Base-by-base conservation (phyloP, 257 asterid genomes). In the Solanum arcanum region DNA sequence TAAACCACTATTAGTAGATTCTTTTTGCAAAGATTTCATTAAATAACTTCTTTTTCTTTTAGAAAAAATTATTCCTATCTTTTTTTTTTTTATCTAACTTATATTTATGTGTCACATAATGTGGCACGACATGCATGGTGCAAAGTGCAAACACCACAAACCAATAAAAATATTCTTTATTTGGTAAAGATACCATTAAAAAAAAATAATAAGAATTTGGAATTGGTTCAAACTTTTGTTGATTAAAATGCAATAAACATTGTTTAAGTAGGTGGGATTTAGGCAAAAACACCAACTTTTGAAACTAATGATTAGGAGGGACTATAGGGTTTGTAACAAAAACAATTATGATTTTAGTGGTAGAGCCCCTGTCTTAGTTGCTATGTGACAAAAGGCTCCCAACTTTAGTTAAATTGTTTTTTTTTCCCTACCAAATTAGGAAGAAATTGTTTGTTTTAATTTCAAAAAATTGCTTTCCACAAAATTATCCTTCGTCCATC, bases 391-490 rank as follows among this genome's bases (percentile, higher is more conserved):
- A 83, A 62, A 64, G 59, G 49, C 81, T 83, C 88, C 83, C 13
- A 86, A 86, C 11, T 86, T 86, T 62, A 52, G 91, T 87, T 86
- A 60, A 81, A 83, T 16, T 77, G 76, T 77, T 73, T 9, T 21
- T 8, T 31, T 74, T 8, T 7, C 88, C 88, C 97, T 33, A 94
- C 89, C 52, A 37, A 90, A 66, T 89, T 88, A 87, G 91, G 89
- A 90, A 87, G 85, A 80, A 80, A 16, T 5, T 78, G 60, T 62
- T 75, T 10, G 39, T 27, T 27, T 77, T 42, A 12, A 11, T 73
- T 73, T 35, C 27, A 27, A 27, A 44, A 80, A 46, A 47, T 80
- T 80, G 37, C 2, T 14, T 78, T 46, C 41, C 66, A 46, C 25
- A 3, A 33, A 33, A 3, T 33, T 33, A 33, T 33, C 35, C 1